A percentile compares a stretch with the other conserved stretches of the same genome.
These are phyloP conservation scores for Rosa rugosa DNA, from an alignment of 306 rosid genomes.

Conservation along the genomic window DNA sequence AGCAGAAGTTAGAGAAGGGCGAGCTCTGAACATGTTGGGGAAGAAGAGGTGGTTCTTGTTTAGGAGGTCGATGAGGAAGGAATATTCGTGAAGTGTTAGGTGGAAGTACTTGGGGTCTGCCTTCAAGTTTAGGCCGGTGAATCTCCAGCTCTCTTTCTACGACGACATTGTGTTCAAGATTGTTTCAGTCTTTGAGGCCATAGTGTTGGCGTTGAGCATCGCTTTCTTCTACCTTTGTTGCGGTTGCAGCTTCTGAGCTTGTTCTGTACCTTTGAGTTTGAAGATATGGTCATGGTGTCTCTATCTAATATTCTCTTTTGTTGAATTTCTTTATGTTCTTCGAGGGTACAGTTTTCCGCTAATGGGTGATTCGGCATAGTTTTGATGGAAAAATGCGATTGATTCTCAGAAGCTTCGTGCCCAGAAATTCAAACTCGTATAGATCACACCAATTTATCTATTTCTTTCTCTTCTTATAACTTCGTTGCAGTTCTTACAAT, in stretches of 20 bases:
- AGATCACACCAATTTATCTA: no score
- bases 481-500: no score
- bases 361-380: not conserved
- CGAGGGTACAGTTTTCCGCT: not conserved
- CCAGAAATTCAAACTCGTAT: no score
- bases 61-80: conserved; percentile 46
- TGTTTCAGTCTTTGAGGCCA: conserved; percentile 55
- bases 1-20: not conserved
- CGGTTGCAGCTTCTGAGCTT: conserved; percentile 55
- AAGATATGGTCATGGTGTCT: not conserved
- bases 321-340: not conserved
- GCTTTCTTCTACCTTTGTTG: conserved; percentile 60
- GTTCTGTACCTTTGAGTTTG: no score
- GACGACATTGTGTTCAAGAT: conserved; percentile 56
- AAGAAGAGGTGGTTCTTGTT: conserved; percentile 50
- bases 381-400: no score
- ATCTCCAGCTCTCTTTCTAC: conserved; percentile 43
- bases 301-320: not conserved
- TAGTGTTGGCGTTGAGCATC: conserved; percentile 37
- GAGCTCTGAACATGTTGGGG: not conserved
- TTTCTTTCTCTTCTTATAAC: no score
- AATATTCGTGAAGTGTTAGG: conserved; percentile 36
- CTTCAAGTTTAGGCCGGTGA: conserved; percentile 50
- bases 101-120: conserved; percentile 47
- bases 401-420: no score